Conservation (phyloP, 305 asterid species). For the Ajuga reptans region DNA sequence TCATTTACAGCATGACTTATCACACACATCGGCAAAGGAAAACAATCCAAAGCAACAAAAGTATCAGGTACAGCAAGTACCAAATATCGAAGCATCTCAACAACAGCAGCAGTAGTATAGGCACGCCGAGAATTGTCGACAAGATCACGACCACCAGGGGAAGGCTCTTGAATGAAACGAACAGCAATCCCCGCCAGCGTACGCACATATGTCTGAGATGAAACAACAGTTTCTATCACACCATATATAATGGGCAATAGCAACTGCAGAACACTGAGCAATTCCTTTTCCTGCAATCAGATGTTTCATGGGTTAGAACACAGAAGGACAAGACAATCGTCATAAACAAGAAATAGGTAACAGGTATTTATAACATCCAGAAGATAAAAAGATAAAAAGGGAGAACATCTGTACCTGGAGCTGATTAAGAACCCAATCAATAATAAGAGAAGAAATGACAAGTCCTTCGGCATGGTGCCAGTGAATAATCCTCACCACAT, state of each 20-base stretch:
- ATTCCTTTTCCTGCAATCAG: conserved; percentile 69
- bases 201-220: conserved; percentile 85
- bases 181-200: conserved; percentile 62
- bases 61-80: conserved; percentile 91
- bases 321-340: conserved; percentile 22
- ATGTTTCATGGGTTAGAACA: conserved; percentile 25
- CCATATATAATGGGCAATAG: conserved; percentile 91
- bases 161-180: conserved; percentile 81
- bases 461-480: conserved; percentile 98
- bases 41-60: conserved; percentile 89
- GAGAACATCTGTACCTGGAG: conserved; percentile 59
- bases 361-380: background rate
- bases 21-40: conserved; percentile 73
- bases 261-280: conserved; percentile 79
- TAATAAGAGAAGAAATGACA: conserved; percentile 71
- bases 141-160: conserved; percentile 98
- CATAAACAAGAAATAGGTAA: conserved; percentile 15
- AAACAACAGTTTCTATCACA: conserved; percentile 75
- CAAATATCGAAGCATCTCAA: conserved; percentile 94
- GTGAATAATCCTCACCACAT: conserved; percentile 80
- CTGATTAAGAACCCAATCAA: conserved; percentile 96
- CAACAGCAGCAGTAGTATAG: conserved; percentile 83
- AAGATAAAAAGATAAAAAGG: conserved; percentile 10
- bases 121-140: conserved; percentile 92
- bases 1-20: conserved; percentile 52